Evolutionary conservation across 192 early-diverging fungal genomes (phyloP), one percentile per base, ranked within the genome.

Genomic region (Entomortierella chlamydospora): DNA sequence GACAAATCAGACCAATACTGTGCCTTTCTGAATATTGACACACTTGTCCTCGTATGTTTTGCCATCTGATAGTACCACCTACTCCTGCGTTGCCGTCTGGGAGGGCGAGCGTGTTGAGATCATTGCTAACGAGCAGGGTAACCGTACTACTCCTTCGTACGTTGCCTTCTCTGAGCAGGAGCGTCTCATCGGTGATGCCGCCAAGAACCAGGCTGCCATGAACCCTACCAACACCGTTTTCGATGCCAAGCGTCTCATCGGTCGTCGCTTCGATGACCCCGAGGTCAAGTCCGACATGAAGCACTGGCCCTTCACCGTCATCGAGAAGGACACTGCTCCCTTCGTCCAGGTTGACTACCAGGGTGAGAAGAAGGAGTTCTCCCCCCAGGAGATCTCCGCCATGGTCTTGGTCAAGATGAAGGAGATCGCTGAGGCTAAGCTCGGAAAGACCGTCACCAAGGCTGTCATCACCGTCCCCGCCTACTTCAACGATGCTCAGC

Each of bases 381-480:
- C 92, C 60, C 92, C 93, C 58, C 92, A 95, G 88, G 93, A 98
- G 86, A 93, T 99, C 87, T 99, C 98, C 25, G 94, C 98, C 77
- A 97, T 99, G 96, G 92, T 99, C 69, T 90, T 99, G 56, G 73
- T 86, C 85, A 96, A 95, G 85, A 97, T 99, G 95, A 87, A 87
- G 76, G 85, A 92, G 83, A 87, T 87, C 41, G 86, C 86, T 81
- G 86, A 87, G 68, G 86, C 86, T 62, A 87, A 87, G 83, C 83
- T 87, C 79, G 86, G 83, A 58, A 84, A 85, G 87, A 85, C 81
- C 74, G 93, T 98, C 81, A 95, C 90, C 57, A 91, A 95, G 83
- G 97, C 96, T 72, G 95, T 99, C 72, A 90, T 99, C 78, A 99
- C 97, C 57, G 97, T 99, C 71, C 97, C 97, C 57, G 95, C 95